phyloP scores from a whole-genome alignment of 202 grass and related monocot species.

The Schoenoplectus tabernaemontani region DNA sequence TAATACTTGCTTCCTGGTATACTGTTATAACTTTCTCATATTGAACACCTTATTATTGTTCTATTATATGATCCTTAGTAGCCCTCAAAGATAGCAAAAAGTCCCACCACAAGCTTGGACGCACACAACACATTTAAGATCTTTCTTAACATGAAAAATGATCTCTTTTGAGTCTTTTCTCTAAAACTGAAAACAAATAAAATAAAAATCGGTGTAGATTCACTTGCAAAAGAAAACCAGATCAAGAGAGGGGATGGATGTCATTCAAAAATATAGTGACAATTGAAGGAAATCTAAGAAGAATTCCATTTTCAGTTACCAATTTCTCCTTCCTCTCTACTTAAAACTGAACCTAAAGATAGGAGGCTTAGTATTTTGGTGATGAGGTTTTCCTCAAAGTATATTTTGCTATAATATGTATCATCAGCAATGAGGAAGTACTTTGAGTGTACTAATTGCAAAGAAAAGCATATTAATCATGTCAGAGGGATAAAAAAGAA shows the following conservation, averaged over 20 bases:
- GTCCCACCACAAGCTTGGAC: not conserved
- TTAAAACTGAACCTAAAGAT: not conserved
- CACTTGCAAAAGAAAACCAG: not conserved
- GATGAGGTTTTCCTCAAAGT: not conserved
- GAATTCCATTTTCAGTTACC: not conserved
- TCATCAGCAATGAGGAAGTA: not conserved
- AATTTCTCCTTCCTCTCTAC: not conserved
- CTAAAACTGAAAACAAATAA: not conserved
- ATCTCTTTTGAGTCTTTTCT: not conserved
- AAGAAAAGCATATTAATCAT: conserved; percentile 1
- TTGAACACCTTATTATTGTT: not conserved
- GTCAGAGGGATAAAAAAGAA: not conserved
- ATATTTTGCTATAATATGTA: too few relatives aligned
- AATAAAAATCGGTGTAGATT: not conserved
- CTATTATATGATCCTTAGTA: conserved; percentile 6
- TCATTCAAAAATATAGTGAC: not conserved
- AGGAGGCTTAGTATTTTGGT: not conserved
- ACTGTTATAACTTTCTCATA: not conserved
- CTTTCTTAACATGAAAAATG: not conserved
- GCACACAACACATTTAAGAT: not conserved
- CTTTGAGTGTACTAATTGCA: not conserved
- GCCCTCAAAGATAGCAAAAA: not conserved
- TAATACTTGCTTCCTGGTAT: not conserved
- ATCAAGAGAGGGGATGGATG: not conserved
- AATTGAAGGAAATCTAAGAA: too few relatives aligned